A percentile compares a stretch with the other conserved stretches of the same genome.
Evolutionary conservation across 495 filamentous ascomycete genomes (phyloP).

Genomic region (Parachaetomium inaequale): DNA sequence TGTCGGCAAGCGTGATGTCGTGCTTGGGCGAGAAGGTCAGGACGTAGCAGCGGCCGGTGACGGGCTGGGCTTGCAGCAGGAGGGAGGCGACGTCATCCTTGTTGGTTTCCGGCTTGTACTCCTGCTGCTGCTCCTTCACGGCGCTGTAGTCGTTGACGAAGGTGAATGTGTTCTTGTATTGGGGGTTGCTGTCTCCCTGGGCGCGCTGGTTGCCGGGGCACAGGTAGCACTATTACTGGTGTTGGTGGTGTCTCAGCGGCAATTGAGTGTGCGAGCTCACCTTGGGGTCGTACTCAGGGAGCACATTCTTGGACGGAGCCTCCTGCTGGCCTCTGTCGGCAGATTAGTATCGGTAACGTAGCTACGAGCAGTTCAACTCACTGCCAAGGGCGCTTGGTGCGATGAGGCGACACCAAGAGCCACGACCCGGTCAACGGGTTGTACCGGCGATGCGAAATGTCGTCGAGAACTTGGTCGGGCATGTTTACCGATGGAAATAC

Average conservation of each 20-base stretch:
- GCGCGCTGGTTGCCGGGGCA: constrained; percentile 94
- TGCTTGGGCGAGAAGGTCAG: constrained; percentile 88
- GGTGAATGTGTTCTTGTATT: constrained; percentile 82
- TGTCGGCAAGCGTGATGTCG: constrained; percentile 87
- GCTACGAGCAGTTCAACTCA: constrained; percentile 45
- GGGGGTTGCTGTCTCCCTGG: constrained; percentile 80
- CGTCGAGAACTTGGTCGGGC: constrained; percentile 73
- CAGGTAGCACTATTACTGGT: constrained; percentile 68
- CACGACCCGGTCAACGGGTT: constrained; percentile 88
- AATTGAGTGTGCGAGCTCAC: constrained; percentile 29
- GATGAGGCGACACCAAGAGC: constrained; percentile 90
- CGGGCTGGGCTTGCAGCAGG: constrained; percentile 77
- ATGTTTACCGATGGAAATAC: constrained; percentile 29
- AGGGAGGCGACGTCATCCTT: constrained; percentile 61
- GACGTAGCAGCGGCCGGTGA: constrained; percentile 96
- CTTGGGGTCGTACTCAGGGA: constrained; percentile 77
- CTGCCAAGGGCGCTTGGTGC: constrained; percentile 98
- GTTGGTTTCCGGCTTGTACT: constrained; percentile 36
- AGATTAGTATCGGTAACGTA: background rate
- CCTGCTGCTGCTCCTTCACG: constrained; percentile 85
- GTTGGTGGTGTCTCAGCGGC: constrained; percentile 8
- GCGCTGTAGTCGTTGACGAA: constrained; percentile 99
- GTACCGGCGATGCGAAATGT: constrained; percentile 93
- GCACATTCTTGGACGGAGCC: constrained; percentile 65
- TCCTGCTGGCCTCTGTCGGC: constrained; percentile 80